These are phyloP conservation scores for Trametes punicea DNA, from an alignment of 768 basidiomycete species.

Conservation along the genomic window DNA sequence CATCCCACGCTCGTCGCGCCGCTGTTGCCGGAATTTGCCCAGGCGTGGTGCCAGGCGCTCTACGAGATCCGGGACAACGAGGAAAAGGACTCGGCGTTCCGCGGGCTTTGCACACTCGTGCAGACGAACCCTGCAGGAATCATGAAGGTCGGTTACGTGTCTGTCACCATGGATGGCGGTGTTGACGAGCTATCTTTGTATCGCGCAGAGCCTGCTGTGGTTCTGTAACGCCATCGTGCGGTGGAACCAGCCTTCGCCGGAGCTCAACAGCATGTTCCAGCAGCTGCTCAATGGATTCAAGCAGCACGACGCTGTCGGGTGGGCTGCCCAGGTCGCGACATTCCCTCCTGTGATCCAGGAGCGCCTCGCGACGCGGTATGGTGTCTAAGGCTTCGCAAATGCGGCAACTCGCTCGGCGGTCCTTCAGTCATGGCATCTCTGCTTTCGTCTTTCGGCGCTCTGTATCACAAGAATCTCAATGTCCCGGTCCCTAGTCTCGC, in stretches of 20 bases:
- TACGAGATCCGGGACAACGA: slow-evolving; percentile 99
- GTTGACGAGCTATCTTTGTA: slow-evolving; percentile 29
- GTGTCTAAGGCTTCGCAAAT: slow-evolving; percentile 43
- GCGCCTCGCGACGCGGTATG: slow-evolving; percentile 82
- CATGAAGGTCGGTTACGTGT: slow-evolving; percentile 56
- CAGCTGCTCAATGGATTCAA: slow-evolving; percentile 88
- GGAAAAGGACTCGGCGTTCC: slow-evolving; percentile 98
- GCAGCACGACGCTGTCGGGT: slow-evolving; percentile 78
- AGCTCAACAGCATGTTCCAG: slow-evolving; percentile 93
- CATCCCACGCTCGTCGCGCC: slow-evolving; percentile 88
- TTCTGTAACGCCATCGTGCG: slow-evolving; percentile 98
- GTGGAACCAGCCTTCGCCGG: slow-evolving; percentile 89
- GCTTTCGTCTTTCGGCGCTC: slow-evolving; percentile 1
- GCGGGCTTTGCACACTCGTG: slow-evolving; percentile 94
- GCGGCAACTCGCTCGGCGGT: background rate
- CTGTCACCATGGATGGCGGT: background rate
- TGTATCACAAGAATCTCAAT: slow-evolving; percentile 18
- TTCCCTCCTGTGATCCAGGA: slow-evolving; percentile 91
- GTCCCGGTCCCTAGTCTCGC: slow-evolving; percentile 18
- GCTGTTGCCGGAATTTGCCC: slow-evolving; percentile 84
- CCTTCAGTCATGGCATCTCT: slow-evolving; percentile 2
- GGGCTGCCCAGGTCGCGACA: slow-evolving; percentile 76
- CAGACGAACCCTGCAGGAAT: slow-evolving; percentile 93
- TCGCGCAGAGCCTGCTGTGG: slow-evolving; percentile 79
- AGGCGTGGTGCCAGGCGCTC: slow-evolving; percentile 94